These are phyloP conservation scores for Dimocarpus longan DNA, from an alignment of 345 rosid genomes.

Conservation along the genomic window DNA sequence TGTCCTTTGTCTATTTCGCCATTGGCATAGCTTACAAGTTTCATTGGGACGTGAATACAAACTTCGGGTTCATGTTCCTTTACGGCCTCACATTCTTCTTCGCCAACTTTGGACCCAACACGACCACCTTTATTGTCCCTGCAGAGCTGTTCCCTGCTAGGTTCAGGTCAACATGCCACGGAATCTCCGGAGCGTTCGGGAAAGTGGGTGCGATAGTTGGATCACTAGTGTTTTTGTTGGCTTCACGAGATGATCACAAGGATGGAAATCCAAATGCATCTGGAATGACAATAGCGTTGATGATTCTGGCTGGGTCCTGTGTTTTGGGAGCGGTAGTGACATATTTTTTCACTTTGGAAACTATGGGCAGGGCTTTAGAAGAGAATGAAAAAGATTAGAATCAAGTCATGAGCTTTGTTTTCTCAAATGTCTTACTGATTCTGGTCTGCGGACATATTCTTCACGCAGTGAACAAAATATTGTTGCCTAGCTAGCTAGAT, in stretches of 20 bases:
- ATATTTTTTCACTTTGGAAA: slow-evolving; percentile 53
- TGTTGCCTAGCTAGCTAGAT: background rate
- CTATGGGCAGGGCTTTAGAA: slow-evolving; percentile 73
- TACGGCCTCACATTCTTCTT: slow-evolving; percentile 71
- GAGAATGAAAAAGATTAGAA: slow-evolving; percentile 54
- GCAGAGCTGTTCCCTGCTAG: slow-evolving; percentile 88
- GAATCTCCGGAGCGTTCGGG: slow-evolving; percentile 71
- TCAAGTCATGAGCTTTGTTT: background rate
- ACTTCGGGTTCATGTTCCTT: slow-evolving; percentile 45
- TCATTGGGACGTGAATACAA: slow-evolving; percentile 33
- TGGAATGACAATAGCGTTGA: slow-evolving; percentile 42
- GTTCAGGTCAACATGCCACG: slow-evolving; percentile 83
- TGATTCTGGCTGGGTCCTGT: slow-evolving; percentile 54
- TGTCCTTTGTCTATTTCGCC: slow-evolving; percentile 60
- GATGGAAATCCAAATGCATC: slow-evolving; percentile 8
- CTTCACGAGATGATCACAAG: slow-evolving; percentile 13
- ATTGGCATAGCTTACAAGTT: slow-evolving; percentile 44
- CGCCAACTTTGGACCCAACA: slow-evolving; percentile 81
- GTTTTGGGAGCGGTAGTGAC: slow-evolving; percentile 54
- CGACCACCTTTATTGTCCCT: slow-evolving; percentile 77
- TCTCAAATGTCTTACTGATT: background rate
- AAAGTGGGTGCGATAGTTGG: slow-evolving; percentile 78
- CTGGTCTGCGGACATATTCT: background rate
- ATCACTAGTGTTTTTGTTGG: slow-evolving; percentile 59
- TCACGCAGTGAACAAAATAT: background rate